phyloP scores from a whole-genome alignment of 2,329 filamentous ascomycete genomes.

The Trichoderma harzianum region DNA sequence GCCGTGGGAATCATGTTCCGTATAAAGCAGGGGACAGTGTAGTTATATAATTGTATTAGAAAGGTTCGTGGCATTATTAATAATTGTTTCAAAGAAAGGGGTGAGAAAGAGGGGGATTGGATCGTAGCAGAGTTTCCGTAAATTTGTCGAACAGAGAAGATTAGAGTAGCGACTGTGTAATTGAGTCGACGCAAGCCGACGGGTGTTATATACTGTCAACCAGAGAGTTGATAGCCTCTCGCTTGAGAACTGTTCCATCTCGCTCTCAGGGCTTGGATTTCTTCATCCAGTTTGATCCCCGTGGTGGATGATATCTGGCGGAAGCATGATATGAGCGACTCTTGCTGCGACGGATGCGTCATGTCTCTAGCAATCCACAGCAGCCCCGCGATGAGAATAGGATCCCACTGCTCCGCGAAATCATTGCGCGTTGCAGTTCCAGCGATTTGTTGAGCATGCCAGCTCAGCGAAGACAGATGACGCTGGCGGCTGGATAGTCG shows the following conservation, averaged over 20 bases:
- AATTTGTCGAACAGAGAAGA: not conserved
- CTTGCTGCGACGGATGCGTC: slow-evolving; percentile 29
- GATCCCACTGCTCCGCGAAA: slow-evolving; percentile 34
- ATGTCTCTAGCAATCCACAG: slow-evolving; percentile 27
- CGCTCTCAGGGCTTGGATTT: slow-evolving; percentile 15
- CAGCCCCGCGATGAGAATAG: slow-evolving; percentile 28
- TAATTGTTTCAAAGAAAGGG: not conserved
- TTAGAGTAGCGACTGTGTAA: not conserved
- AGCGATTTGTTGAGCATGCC: slow-evolving; percentile 32
- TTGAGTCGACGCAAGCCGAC: not conserved
- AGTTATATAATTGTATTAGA: not conserved
- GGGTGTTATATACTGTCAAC: not conserved
- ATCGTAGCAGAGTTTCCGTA: not conserved
- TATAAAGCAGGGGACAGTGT: not conserved
- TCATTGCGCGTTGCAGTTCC: slow-evolving; percentile 29
- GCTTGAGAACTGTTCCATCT: slow-evolving; percentile 8
- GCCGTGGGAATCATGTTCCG: not conserved
- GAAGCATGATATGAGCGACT: slow-evolving; percentile 23
- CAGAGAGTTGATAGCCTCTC: not conserved
- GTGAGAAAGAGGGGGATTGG: not conserved
- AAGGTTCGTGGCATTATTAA: not conserved
- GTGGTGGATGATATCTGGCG: slow-evolving; percentile 18
- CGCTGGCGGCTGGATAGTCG: slow-evolving; percentile 15
- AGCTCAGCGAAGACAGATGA: slow-evolving; percentile 21
- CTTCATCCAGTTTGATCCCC: slow-evolving; percentile 21